These are phyloP conservation scores for Pyrus hybrid DNA, from an alignment of 331 rosid genomes.

Conservation along the genomic window DNA sequence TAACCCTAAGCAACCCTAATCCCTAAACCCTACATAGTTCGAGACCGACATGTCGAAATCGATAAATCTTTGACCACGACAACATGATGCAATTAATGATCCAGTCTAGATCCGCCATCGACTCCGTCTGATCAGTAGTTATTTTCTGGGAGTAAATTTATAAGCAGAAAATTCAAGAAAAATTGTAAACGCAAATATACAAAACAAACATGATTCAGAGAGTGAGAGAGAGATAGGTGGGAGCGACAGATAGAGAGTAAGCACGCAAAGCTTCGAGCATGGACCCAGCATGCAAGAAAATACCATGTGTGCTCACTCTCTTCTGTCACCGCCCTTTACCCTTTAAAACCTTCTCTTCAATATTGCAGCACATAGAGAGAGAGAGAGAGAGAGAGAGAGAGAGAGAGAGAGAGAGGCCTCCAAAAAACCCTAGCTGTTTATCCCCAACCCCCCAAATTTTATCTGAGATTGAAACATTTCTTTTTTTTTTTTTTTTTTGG, in stretches of 20 bases:
- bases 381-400: too few relatives aligned
- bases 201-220: background rate
- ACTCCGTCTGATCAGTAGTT: background rate
- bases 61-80: background rate
- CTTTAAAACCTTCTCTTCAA: too few relatives aligned
- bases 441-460: constrained; percentile 11
- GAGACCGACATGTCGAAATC: background rate
- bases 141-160: background rate
- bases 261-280: constrained; percentile 89
- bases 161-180: background rate
- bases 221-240: constrained; percentile 21
- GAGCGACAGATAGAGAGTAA: constrained; percentile 85
- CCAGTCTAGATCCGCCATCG: background rate
- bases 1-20: background rate
- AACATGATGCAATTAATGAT: background rate
- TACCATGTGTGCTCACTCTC: constrained; percentile 98
- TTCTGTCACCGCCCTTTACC: constrained; percentile 95
- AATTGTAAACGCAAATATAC: background rate
- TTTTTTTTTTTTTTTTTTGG: background rate
- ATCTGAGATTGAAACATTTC: constrained; percentile 28
- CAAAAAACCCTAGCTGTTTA: background rate
- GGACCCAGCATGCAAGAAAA: constrained; percentile 58
- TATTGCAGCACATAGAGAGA: too few relatives aligned
- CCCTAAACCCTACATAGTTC: background rate
- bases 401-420: background rate